phyloP scores from a whole-genome alignment of 2,329 filamentous ascomycete genomes.

The Xylaria sp. region DNA sequence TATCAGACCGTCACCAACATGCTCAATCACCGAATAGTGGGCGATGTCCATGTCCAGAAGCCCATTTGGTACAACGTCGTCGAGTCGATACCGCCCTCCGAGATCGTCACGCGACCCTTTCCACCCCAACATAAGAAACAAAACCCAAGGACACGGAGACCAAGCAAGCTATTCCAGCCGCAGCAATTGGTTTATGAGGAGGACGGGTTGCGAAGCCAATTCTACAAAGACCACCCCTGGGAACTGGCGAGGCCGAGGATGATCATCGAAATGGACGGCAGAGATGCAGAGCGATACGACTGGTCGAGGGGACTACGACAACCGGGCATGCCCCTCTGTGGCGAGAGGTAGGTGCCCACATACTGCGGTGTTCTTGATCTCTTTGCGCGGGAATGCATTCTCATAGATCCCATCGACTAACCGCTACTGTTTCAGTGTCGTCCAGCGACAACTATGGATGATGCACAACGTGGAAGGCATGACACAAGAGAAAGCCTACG shows the following conservation, averaged over 20 bases:
- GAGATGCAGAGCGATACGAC: conserved; percentile 78
- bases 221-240: conserved; percentile 97
- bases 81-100: conserved; percentile 66
- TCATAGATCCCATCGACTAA: conserved; percentile 19
- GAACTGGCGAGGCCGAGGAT: conserved; percentile 90
- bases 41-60: conserved; percentile 46
- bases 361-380: background rate
- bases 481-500: conserved; percentile 79
- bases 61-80: conserved; percentile 64
- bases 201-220: conserved; percentile 80
- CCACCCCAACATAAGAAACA: conserved; percentile 58
- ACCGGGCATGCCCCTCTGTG: conserved; percentile 78
- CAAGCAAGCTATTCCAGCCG: conserved; percentile 83
- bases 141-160: conserved; percentile 66
- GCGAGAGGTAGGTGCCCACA: conserved; percentile 74
- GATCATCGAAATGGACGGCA: conserved; percentile 85
- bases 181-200: conserved; percentile 83
- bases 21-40: conserved; percentile 51
- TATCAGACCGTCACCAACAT: conserved; percentile 56
- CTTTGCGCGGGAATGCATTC: background rate
- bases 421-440: conserved; percentile 69
- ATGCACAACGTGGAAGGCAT: conserved; percentile 72
- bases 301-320: conserved; percentile 83
- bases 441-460: conserved; percentile 90
- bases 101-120: conserved; percentile 66